These are phyloP conservation scores for Pleurotus pulmonarius DNA, from an alignment of 768 basidiomycete genomes.

Conservation along the genomic window DNA sequence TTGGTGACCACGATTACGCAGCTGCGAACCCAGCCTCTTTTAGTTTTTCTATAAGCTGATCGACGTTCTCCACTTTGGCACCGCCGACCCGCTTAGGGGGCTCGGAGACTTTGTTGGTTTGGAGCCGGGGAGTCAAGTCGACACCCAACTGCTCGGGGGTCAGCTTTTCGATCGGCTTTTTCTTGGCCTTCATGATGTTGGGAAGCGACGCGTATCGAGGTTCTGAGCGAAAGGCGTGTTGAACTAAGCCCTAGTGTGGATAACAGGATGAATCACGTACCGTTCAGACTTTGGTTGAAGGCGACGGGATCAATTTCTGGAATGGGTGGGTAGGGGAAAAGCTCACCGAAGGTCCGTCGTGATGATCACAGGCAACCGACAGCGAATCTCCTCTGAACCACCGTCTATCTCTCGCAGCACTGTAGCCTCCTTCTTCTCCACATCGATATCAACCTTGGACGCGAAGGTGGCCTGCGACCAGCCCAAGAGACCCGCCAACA, in stretches of 20 bases:
- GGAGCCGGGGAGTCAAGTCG: slow-evolving; percentile 78
- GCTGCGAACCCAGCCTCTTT: slow-evolving; percentile 76
- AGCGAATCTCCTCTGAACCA: slow-evolving; percentile 79
- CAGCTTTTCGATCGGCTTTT: slow-evolving; percentile 89
- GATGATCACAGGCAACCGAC: slow-evolving; percentile 77
- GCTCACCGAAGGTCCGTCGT: slow-evolving; percentile 91
- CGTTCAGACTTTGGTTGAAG: slow-evolving; percentile 56
- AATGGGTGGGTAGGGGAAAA: not conserved
- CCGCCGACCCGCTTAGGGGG: slow-evolving; percentile 91
- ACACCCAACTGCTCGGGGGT: slow-evolving; percentile 76
- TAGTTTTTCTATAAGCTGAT: slow-evolving; percentile 84
- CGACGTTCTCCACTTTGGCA: slow-evolving; percentile 81
- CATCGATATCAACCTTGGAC: slow-evolving; percentile 76
- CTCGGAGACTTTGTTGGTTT: slow-evolving; percentile 85
- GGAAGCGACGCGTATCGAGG: slow-evolving; percentile 97
- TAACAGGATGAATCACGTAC: slow-evolving; percentile 27
- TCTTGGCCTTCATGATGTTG: slow-evolving; percentile 99
- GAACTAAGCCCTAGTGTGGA: not conserved
- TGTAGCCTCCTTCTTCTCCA: slow-evolving; percentile 54
- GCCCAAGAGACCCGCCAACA: slow-evolving; percentile 88
- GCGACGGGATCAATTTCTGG: not conserved
- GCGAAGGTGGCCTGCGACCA: slow-evolving; percentile 97
- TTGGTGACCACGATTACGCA: slow-evolving; percentile 17
- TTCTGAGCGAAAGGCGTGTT: slow-evolving; percentile 41
- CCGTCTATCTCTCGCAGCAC: slow-evolving; percentile 95